These are phyloP conservation scores for Phoenix dactylifera DNA, from an alignment of 176 grass and related monocot genomes.

Conservation along the genomic window DNA sequence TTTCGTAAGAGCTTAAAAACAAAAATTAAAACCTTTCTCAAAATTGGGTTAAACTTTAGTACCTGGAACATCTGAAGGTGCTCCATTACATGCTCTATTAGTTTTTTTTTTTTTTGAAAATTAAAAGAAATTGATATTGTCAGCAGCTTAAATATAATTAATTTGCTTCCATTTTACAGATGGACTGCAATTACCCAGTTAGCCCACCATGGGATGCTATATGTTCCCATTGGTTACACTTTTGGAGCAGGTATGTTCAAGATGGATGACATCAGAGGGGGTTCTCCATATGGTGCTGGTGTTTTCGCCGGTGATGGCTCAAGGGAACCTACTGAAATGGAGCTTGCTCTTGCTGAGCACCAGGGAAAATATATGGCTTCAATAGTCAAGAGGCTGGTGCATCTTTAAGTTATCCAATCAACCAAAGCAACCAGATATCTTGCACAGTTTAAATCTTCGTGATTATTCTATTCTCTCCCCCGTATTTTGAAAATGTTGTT, in stretches of 20 bases:
- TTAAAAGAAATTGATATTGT: background rate
- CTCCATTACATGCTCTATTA: too few species aligned
- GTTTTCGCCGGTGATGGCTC: conserved; percentile 14
- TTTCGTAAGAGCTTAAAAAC: too few species aligned
- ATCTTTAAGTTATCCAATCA: background rate
- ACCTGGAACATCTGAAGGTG: too few species aligned
- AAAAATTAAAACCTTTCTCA: too few species aligned
- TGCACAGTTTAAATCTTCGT: too few species aligned
- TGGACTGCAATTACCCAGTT: conserved; percentile 19
- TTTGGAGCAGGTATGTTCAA: conserved; percentile 20
- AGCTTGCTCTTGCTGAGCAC: conserved; percentile 11
- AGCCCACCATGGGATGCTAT: conserved; percentile 18
- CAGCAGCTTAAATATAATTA: background rate
- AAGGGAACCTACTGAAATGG: conserved; percentile 5
- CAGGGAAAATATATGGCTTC: conserved; percentile 22
- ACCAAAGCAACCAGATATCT: too few species aligned
- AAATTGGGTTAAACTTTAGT: too few species aligned
- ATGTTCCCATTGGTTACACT: conserved; percentile 20
- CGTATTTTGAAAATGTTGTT: too few species aligned
- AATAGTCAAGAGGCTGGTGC: conserved; percentile 6
- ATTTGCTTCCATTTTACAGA: background rate
- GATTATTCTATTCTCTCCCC: too few species aligned
- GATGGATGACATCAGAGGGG: conserved; percentile 18
- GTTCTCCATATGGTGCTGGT: conserved; percentile 19
- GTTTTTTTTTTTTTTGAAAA: too few species aligned